A percentile compares a stretch with the other conserved stretches of the same genome.
Evolutionary conservation across 139 green algal species (phyloP).

Genomic region (Tetraselmis striata): DNA sequence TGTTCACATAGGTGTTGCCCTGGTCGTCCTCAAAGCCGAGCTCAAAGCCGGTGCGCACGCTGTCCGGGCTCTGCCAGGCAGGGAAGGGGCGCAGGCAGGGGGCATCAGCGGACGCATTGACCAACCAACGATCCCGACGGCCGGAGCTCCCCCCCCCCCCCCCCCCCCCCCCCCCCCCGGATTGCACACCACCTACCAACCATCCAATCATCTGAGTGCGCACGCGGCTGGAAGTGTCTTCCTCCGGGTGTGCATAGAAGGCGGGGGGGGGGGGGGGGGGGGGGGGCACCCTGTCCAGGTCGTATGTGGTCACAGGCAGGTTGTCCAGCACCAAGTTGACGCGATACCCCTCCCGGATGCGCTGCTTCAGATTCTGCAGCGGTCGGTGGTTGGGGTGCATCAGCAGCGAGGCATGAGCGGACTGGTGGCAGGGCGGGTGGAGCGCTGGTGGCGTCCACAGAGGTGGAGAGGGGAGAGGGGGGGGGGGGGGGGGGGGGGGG

Average conservation of each 20-base stretch:
- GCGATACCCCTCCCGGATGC: constrained; percentile 80
- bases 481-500: background rate
- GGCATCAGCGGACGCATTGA: background rate
- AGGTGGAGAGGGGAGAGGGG: too few species aligned
- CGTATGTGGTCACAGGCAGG: constrained; percentile 86
- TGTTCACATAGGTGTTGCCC: constrained; percentile 77
- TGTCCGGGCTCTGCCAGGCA: constrained; percentile 12
- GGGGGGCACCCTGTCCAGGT: constrained; percentile 49
- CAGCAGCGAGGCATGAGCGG: background rate
- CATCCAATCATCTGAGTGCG: too few species aligned
- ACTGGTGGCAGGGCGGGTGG: background rate
- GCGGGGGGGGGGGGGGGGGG: background rate
- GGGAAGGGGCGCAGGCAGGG: background rate
- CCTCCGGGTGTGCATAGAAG: background rate
- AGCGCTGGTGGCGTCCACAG: too few species aligned
- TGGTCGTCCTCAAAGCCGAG: constrained; percentile 65
- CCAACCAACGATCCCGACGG: background rate
- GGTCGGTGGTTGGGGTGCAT: background rate
- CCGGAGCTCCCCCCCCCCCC: background rate
- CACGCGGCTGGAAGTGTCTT: too few species aligned
- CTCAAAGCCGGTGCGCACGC: constrained; percentile 75
- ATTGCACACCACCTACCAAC: too few species aligned
- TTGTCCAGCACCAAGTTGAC: constrained; percentile 95
- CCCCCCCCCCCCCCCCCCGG: too few species aligned
- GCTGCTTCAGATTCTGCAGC: constrained; percentile 47